These are phyloP conservation scores for Gossypium bickii DNA, from an alignment of 345 rosid genomes.

Conservation along the genomic window DNA sequence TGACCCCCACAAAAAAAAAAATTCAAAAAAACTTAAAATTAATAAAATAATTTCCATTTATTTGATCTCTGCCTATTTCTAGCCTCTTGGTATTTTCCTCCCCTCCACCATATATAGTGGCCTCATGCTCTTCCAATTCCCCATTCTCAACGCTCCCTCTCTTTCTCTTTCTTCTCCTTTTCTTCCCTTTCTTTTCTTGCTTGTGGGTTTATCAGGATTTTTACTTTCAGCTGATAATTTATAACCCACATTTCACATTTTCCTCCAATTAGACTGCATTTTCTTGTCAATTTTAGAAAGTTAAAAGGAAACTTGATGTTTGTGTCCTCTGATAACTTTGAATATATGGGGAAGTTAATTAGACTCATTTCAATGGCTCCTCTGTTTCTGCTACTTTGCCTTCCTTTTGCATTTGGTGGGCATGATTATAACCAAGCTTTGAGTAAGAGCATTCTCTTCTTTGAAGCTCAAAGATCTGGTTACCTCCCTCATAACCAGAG, in stretches of 20 bases:
- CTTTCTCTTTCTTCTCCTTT: neutral
- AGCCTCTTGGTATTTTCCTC: constrained; percentile 48
- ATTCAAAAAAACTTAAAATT: neutral
- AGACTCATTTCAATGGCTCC: constrained; percentile 33
- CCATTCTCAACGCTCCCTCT: constrained; percentile 24
- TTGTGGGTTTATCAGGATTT: constrained; percentile 36
- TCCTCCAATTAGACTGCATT: neutral
- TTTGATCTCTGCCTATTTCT: constrained; percentile 28
- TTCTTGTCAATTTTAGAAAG: constrained; percentile 14
- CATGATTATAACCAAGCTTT: constrained; percentile 92
- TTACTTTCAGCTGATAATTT: constrained; percentile 29
- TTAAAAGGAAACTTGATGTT: neutral
- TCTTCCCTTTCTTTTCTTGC: constrained; percentile 2
- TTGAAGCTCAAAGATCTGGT: constrained; percentile 98
- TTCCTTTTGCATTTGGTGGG: constrained; percentile 59
- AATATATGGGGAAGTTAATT: constrained; percentile 29
- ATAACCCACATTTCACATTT: constrained; percentile 28
- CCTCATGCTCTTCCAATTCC: constrained; percentile 21
- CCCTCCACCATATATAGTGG: constrained; percentile 45
- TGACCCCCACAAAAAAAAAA: constrained; percentile 7
- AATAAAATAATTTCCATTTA: constrained; percentile 25
- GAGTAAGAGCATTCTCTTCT: constrained; percentile 84
- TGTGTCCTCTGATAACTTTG: neutral
- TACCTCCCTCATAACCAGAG: constrained; percentile 75
- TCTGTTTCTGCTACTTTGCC: constrained; percentile 48